Evolutionary conservation across 2,329 filamentous ascomycete species (phyloP).

Genomic region (Xylariaceae sp.): DNA sequence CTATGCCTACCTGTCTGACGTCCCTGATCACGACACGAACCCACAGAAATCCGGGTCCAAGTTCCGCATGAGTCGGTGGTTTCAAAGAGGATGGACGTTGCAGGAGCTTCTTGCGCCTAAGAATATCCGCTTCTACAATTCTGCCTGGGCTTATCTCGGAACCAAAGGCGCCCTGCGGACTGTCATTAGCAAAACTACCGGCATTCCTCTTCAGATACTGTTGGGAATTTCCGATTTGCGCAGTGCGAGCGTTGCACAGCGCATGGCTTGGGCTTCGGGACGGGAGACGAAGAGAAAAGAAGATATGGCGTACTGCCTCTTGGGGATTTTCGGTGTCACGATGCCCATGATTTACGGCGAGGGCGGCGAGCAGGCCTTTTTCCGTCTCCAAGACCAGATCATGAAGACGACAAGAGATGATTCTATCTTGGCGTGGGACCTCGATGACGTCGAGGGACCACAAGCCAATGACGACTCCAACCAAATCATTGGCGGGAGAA

Average conservation of each 20-base stretch:
- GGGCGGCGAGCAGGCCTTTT: slow-evolving; percentile 6
- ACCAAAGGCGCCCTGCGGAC: neutral
- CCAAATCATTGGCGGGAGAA: neutral
- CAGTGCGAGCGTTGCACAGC: slow-evolving; percentile 3
- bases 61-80: slow-evolving; percentile 4
- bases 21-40: neutral
- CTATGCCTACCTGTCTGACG: slow-evolving; percentile 7
- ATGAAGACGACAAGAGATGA: slow-evolving; percentile 7
- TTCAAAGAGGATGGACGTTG: slow-evolving; percentile 6
- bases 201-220: neutral
- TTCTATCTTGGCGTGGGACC: slow-evolving; percentile 6
- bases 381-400: slow-evolving; percentile 5
- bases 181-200: slow-evolving; percentile 1
- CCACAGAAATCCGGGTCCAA: neutral
- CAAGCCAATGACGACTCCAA: neutral
- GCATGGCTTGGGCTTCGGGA: slow-evolving; percentile 6
- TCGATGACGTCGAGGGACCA: neutral
- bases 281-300: slow-evolving; percentile 3
- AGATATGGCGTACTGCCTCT: slow-evolving; percentile 7
- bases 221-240: neutral
- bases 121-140: slow-evolving; percentile 1
- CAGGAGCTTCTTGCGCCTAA: slow-evolving; percentile 10
- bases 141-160: neutral
- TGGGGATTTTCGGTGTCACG: slow-evolving; percentile 4
- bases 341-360: slow-evolving; percentile 8